Base-by-base conservation (phyloP, 257 asterid species). In the Oldenlandia corymbosa region DNA sequence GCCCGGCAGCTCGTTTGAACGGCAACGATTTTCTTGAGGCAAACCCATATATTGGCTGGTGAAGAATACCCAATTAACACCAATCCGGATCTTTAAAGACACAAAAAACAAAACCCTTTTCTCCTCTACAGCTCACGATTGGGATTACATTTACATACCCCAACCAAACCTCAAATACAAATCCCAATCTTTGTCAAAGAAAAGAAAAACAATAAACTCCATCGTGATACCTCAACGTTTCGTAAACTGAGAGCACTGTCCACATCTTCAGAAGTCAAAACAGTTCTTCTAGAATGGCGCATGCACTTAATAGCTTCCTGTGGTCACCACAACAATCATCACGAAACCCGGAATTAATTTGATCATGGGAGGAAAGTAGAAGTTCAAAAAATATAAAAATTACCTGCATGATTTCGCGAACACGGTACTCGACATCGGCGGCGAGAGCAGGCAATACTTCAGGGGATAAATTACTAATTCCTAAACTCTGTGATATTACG, bases 361-460 rank as follows among this genome's bases (percentile, higher is more conserved):
- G 13, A 18, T 26, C 39, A 47, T 10, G 3, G 36, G 18, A 52
- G 8, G 16, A 59, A 13, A 7, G n/a, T n/a, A n/a, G n/a, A n/a
- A n/a, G n/a, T n/a, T n/a, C 5, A 30, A 31, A 13, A 12, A n/a
- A 18, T 39, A n/a, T 56, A 42, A 45, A 53, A 3, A 16, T 27
- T 27, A 93, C 99, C 99, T 93, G 99, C 99, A 93, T 93, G 41
- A 90, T 85, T 80, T 93, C 96, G 30, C 97, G 91, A 65, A 93
- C 77, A 39, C 97, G 96, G 68, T 87, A 90, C 80, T 93, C 99
- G 10, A 85, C 97, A 78, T 93, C 99, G 67, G 92, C 88, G 31
- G 99, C 96, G 16, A 93, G 88, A 68, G 84, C 84, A 43, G 96
- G 94, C 64, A 88, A 77, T 2, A 90, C 90, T 63, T 93, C 96